phyloP scores from a whole-genome alignment of 1,139 yeast genomes.

The Scheffersomyces cryptocercus region DNA sequence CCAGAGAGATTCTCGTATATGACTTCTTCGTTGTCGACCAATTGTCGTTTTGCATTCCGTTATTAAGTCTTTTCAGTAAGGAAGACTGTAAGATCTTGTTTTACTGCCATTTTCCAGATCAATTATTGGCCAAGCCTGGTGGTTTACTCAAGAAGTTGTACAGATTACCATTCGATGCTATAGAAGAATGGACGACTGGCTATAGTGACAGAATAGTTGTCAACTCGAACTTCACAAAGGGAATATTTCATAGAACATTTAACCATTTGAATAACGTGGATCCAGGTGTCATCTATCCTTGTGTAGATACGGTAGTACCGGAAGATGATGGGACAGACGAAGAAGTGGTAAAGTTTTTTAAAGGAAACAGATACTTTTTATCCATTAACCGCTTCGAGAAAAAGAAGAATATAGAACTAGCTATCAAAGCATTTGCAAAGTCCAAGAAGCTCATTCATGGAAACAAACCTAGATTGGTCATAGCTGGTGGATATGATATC shows the following conservation, averaged over 20 bases:
- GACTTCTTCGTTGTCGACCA: constrained; percentile 89
- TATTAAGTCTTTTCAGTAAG: constrained; percentile 54
- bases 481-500: constrained; percentile 93
- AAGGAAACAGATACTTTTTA: constrained; percentile 47
- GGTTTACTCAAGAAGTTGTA: constrained; percentile 62
- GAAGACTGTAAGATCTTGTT: constrained; percentile 57
- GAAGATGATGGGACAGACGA: constrained; percentile 20
- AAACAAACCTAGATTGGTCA: constrained; percentile 47
- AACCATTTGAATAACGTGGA: constrained; percentile 33
- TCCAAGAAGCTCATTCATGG: constrained; percentile 24
- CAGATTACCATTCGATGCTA: constrained; percentile 75
- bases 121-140: constrained; percentile 63
- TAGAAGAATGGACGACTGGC: constrained; percentile 81
- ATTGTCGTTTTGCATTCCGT: constrained; percentile 80
- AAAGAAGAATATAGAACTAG: constrained; percentile 79
- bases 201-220: constrained; percentile 81
- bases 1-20: constrained; percentile 48
- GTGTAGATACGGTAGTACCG: constrained; percentile 55
- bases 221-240: constrained; percentile 79
- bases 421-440: constrained; percentile 62
- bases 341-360: constrained; percentile 38
- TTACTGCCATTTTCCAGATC: constrained; percentile 97
- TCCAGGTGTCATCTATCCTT: constrained; percentile 86
- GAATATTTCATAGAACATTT: constrained; percentile 69
- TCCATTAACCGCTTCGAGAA: constrained; percentile 88